A percentile compares a stretch with the other conserved stretches of the same genome.
Evolutionary conservation across 2,329 filamentous ascomycete species (phyloP).

Genomic region (Diaporthe citri): DNA sequence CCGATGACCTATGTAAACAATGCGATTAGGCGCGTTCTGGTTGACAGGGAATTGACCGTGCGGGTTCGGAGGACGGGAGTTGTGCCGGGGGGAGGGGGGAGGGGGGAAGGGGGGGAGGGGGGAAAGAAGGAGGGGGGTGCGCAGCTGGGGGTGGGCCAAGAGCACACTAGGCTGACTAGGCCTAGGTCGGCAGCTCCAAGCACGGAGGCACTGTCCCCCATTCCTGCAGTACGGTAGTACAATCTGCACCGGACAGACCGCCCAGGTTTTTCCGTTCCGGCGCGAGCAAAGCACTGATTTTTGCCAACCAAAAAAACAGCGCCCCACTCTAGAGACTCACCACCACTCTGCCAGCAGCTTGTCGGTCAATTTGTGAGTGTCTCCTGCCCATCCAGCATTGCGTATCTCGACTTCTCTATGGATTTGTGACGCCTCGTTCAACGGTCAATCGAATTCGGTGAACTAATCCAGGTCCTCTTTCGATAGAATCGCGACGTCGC

Average conservation of each 20-base stretch:
- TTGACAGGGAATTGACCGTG: slow-evolving; percentile 9
- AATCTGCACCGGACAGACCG: not conserved
- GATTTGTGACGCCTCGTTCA: slow-evolving; percentile 41
- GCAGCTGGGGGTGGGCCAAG: not conserved
- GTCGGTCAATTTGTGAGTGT: slow-evolving; percentile 41
- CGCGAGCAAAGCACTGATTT: slow-evolving; percentile 31
- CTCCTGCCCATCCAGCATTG: slow-evolving; percentile 23
- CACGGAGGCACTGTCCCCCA: not conserved
- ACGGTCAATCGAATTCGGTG: slow-evolving; percentile 43
- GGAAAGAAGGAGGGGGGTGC: too few species aligned
- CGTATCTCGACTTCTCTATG: not conserved
- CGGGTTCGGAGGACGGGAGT: not conserved
- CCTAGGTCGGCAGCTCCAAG: not conserved
- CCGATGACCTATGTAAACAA: slow-evolving; percentile 34
- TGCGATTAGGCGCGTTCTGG: slow-evolving; percentile 30
- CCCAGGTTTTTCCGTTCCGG: slow-evolving; percentile 22
- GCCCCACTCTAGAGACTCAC: slow-evolving; percentile 36
- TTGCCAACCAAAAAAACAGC: slow-evolving; percentile 30
- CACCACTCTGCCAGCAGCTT: slow-evolving; percentile 37
- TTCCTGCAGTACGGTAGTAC: not conserved
- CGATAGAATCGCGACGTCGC: slow-evolving; percentile 43
- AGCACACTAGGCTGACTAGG: not conserved
- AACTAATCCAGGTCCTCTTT: slow-evolving; percentile 48
- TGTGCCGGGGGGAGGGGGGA: not conserved
- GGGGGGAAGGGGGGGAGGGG: not conserved